Evolutionary conservation across 768 basidiomycete genomes (phyloP), one percentile per base, ranked within the genome.

Genomic region (Dioszegia crocea): DNA sequence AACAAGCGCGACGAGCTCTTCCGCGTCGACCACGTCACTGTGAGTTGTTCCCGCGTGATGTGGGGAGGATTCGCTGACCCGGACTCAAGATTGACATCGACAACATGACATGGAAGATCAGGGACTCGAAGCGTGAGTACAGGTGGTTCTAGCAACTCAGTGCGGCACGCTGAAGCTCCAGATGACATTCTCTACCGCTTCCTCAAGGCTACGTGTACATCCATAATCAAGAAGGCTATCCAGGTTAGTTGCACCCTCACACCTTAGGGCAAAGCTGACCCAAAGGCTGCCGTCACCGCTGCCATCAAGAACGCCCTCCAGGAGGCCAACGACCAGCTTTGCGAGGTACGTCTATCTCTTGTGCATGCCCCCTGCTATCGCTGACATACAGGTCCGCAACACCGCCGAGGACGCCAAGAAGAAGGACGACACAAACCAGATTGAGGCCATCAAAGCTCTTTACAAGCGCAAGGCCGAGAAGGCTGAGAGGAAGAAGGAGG

Each of bases 81-180:
- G n/a, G 14, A 17, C 9, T 19, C 16, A 5, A 84, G 44, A 88
- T 89, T 75, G 89, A 90, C 72, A 86, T 97, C 55, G 89, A 88
- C 68, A 82, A 85, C 16, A 83, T 98, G 68, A 43, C 40, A 5
- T 43, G 40, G 40, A 83, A 85, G 24, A 89, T 99, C 67, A 84
- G 91, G 4, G 92, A 97, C 64, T 84, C 87, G 62, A 93, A 92
- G 78, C 91, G n/a, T n/a, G n/a, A n/a, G n/a, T n/a, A n/a, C n/a
- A n/a, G n/a, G n/a, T n/a, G n/a, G n/a, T n/a, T n/a, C n/a, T n/a
- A n/a, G n/a, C n/a, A n/a, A n/a, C n/a, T n/a, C n/a, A n/a, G n/a
- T n/a, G n/a, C n/a, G n/a, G n/a, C n/a, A n/a, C n/a, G n/a, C n/a
- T n/a, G n/a, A n/a, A n/a, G n/a, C n/a, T n/a, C n/a, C n/a, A n/a